Base-by-base conservation (phyloP, 192 early-diverging fungal species). In the Irineochytrium annulatum region DNA sequence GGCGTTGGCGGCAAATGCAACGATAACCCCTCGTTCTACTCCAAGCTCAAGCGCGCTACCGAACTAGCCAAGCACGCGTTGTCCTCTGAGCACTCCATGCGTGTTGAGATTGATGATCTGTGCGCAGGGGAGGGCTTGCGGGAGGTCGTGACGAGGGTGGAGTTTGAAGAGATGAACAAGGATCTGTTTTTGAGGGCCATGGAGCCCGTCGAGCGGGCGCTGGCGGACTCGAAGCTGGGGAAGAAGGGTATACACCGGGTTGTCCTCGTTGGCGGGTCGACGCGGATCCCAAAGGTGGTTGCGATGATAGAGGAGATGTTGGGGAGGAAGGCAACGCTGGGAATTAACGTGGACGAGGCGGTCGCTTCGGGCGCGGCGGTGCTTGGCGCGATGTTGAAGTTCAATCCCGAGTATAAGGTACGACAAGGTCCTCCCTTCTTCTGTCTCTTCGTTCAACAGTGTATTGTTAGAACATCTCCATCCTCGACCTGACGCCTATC, bases 301-400 rank as follows among this genome's bases (percentile, higher is more conserved):
- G 80, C 92, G 71, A 80, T 97, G 52, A 79, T 97, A 34, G 90
- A 94, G 72, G 88, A 91, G 52, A 95, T 82, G 83, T 97, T 97
- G 69, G 92, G 93, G 69, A 95, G 94, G 85, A 93, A 95, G 85
- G 87, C 92, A 34, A 82, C 78, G 75, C 95, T 95, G 87, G 89
- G 90, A 65, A 94, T 97, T 71, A 97, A 97, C 84, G 93, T 93
- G 65, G 95, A 97, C 77, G 95, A 97, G 81, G 95, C 93, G 67
- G 95, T 97, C 58, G 95, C 95, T 45, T 95, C 92, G 65, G 95
- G 95, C 81, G 95, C 95, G 49, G 93, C 95, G 55, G 91, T 97
- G 56, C 93, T 95, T 80, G 95, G 87, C 56, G 95, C n/a, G n/a
- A n/a, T n/a, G n/a, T n/a, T n/a, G n/a, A n/a, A n/a, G n/a, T n/a